Conservation (phyloP, 2,329 filamentous ascomycete genomes). For the Macrophomina tecta region DNA sequence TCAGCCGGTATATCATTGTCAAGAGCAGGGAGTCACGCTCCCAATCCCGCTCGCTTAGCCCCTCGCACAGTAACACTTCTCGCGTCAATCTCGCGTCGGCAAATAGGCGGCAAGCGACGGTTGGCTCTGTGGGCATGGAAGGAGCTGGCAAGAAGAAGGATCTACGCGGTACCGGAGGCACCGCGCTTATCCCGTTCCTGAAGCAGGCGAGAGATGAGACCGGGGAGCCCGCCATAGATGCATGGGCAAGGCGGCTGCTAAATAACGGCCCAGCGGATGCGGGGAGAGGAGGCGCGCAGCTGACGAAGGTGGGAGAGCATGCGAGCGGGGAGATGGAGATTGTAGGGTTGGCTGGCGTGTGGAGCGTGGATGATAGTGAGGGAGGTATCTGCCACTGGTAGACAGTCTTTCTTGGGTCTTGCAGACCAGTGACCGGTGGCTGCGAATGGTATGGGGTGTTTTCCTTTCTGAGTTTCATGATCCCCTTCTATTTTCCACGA, state of each 20-base stretch:
- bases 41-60: slow-evolving; percentile 60
- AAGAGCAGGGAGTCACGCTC: slow-evolving; percentile 76
- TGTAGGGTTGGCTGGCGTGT: slow-evolving; percentile 79
- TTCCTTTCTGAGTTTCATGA: no score
- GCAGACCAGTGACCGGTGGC: no score
- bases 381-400: slow-evolving; percentile 65
- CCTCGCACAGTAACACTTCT: slow-evolving; percentile 49
- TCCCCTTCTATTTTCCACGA: no score
- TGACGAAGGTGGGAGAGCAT: slow-evolving; percentile 61
- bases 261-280: slow-evolving; percentile 56
- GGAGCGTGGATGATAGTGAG: slow-evolving; percentile 86
- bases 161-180: slow-evolving; percentile 89
- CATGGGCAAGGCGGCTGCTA: slow-evolving; percentile 65
- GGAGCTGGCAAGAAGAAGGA: slow-evolving; percentile 47
- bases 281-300: slow-evolving; percentile 51
- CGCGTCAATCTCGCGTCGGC: slow-evolving; percentile 68
- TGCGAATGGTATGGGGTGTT: no score
- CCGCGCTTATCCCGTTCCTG: slow-evolving; percentile 90
- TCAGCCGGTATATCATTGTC: slow-evolving; percentile 92
- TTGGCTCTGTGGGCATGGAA: slow-evolving; percentile 31
- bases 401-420: no score
- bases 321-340: slow-evolving; percentile 62
- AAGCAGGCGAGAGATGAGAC: slow-evolving; percentile 98
- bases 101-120: slow-evolving; percentile 30
- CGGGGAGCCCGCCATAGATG: slow-evolving; percentile 82